These are phyloP conservation scores for Didymella arachidicola DNA, from an alignment of 2,329 filamentous ascomycete genomes.

Conservation along the genomic window DNA sequence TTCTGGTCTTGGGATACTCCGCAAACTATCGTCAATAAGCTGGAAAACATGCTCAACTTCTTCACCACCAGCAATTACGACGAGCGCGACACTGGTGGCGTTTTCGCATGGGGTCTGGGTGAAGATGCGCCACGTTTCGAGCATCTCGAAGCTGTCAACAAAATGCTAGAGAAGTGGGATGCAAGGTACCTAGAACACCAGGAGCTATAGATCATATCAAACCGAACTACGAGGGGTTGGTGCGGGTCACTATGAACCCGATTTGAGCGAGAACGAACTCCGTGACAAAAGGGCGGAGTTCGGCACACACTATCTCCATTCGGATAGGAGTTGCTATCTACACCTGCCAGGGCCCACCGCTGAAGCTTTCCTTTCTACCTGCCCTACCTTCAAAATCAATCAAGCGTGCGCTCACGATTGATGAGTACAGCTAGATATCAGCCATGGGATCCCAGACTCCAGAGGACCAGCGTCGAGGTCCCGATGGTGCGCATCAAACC, in stretches of 20 bases:
- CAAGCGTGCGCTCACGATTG: background rate
- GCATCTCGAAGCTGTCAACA: constrained; percentile 51
- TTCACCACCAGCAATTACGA: constrained; percentile 44
- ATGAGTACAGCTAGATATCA: background rate
- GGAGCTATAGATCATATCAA: constrained; percentile 1
- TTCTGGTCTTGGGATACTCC: constrained; percentile 81
- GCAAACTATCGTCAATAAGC: constrained; percentile 67
- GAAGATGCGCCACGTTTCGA: constrained; percentile 62
- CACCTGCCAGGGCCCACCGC: background rate
- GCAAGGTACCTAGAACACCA: background rate
- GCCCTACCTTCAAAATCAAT: background rate
- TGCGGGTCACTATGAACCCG: background rate
- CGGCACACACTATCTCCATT: background rate
- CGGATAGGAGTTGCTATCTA: background rate
- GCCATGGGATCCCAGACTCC: constrained; percentile 53
- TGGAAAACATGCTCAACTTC: constrained; percentile 61
- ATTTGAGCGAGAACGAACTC: background rate
- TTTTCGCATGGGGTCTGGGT: constrained; percentile 78
- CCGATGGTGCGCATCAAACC: constrained; percentile 37
- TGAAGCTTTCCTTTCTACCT: background rate
- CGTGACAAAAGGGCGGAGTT: constrained; percentile 2
- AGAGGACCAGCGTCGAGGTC: constrained; percentile 44
- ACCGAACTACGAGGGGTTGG: background rate
- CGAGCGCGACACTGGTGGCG: constrained; percentile 64
- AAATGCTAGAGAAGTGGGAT: constrained; percentile 6